A percentile compares a stretch with the other conserved stretches of the same genome.
These are phyloP conservation scores for Suillus weaverae DNA, from an alignment of 768 basidiomycete species.

Conservation along the genomic window DNA sequence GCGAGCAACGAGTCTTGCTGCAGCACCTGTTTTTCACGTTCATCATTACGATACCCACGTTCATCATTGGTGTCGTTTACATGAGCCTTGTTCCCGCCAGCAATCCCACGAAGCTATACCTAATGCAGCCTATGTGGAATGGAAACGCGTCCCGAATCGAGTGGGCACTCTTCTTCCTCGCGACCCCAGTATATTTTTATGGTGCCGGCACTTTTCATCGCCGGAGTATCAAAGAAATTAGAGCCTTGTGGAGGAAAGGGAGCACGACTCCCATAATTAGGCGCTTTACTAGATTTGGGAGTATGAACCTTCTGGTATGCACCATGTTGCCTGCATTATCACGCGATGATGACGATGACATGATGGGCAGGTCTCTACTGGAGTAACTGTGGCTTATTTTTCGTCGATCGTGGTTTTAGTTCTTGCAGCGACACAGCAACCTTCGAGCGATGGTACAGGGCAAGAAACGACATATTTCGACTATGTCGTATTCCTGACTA, in stretches of 20 bases:
- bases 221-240: slow-evolving; percentile 55
- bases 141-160: slow-evolving; percentile 58
- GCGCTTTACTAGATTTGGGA: slow-evolving; percentile 72
- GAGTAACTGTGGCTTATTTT: slow-evolving; percentile 76
- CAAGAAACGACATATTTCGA: slow-evolving; percentile 79
- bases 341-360: not conserved
- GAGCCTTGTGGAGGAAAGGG: slow-evolving; percentile 53
- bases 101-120: slow-evolving; percentile 47
- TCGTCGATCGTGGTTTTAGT: slow-evolving; percentile 70
- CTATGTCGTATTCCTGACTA: slow-evolving; percentile 74
- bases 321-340: not conserved
- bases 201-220: slow-evolving; percentile 58
- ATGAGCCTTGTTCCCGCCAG: slow-evolving; percentile 61
- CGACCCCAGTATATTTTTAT: slow-evolving; percentile 72
- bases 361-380: slow-evolving; percentile 47
- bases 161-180: slow-evolving; percentile 66
- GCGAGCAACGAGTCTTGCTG: slow-evolving; percentile 55
- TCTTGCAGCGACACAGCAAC: slow-evolving; percentile 48
- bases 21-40: slow-evolving; percentile 56
- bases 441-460: slow-evolving; percentile 37
- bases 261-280: slow-evolving; percentile 53
- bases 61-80: slow-evolving; percentile 76
- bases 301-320: slow-evolving; percentile 79
- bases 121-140: slow-evolving; percentile 61
- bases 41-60: slow-evolving; percentile 69